Base-by-base conservation (phyloP, 2,329 filamentous ascomycete species). In the Pestalotiopsis sp. region DNA sequence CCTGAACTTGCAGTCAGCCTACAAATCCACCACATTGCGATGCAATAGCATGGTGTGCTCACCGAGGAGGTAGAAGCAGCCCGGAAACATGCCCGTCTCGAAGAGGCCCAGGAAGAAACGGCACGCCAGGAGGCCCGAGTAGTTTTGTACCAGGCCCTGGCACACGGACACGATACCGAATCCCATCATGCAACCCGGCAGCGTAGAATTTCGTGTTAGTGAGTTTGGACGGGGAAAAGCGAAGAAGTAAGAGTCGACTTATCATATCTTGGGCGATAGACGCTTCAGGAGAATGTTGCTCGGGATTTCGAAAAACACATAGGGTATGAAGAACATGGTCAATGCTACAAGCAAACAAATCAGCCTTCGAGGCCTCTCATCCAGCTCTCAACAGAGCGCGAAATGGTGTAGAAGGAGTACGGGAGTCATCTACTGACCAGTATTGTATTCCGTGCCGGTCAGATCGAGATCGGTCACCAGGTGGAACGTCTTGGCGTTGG, bases 81-180 rank as follows among this genome's bases (percentile, higher is more conserved):
- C 92, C 2, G 91, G 91, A 72, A 93, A 93, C 86, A 94, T 93
- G 79, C 91, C 92, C 4, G 90, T 89, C 81, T 94, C 91, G 70
- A 91, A 91, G 0, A 93, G 65, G 9, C 95, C 95, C 0, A 98
- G 86, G 79, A 98, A 95, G 84, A 97, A 97, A 41, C 94, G 89
- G 3, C 93, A 94, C 0, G 90, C 86, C 64, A 97, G 85, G 17
- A 98, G 83, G 1, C 94, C 94, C 56, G 85, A 83, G 81, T 95
- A 98, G 76, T 89, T 97, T 69, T 89, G 83, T 2, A 94, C 92
- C 6, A 97, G 81, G 0, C 94, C 94, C 80, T 97, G 93, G 74
- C 90, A 87, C 49, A 93, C 84, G 23, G 92, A 93, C 59, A 91
- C 87, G 25, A 97, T 82, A 11, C 94, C 93, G 73, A 97, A 98